Percentiles rank a stretch among this genome's conserved stretches.
These are phyloP conservation scores for Brassica rapa DNA, from an alignment of 345 rosid species.

Conservation along the genomic window DNA sequence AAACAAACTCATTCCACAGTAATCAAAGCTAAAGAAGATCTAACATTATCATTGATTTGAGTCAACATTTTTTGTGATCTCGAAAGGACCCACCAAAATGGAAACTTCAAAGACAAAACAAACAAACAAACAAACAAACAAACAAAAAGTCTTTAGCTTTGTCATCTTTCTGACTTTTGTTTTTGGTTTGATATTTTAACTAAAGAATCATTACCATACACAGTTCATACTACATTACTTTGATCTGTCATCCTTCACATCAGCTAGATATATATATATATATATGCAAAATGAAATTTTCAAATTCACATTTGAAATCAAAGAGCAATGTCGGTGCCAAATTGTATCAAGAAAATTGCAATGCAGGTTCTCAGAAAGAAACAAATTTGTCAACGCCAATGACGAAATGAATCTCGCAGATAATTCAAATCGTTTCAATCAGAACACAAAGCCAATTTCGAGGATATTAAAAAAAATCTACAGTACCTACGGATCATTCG, in stretches of 20 bases:
- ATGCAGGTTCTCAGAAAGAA: conserved; percentile 25
- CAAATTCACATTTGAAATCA: not conserved
- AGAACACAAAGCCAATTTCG: conserved; percentile 1
- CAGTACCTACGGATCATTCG: conserved; percentile 36
- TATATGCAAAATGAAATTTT: not conserved
- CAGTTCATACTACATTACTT: conserved; percentile 16
- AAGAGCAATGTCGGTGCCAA: not conserved
- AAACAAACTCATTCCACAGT: conserved; percentile 10
- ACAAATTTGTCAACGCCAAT: conserved; percentile 27
- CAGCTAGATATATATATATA: not conserved
- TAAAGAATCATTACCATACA: conserved; percentile 22
- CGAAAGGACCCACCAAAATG: conserved; percentile 41
- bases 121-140: not conserved
- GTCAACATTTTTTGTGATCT: not conserved
- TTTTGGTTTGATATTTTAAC: not conserved
- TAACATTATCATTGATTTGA: not conserved
- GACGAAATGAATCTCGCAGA: conserved; percentile 20
- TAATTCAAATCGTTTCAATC: not conserved
- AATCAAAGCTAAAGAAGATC: not conserved
- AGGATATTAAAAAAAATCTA: not conserved
- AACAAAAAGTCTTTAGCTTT: conserved; percentile 12
- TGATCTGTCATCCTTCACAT: conserved; percentile 1
- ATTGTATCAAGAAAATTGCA: not conserved
- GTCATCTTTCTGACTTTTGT: conserved; percentile 21
- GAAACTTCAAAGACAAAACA: conserved; percentile 1